Evolutionary conservation across 495 filamentous ascomycete genomes (phyloP).

Genomic region (Hyaloscypha variabilis): DNA sequence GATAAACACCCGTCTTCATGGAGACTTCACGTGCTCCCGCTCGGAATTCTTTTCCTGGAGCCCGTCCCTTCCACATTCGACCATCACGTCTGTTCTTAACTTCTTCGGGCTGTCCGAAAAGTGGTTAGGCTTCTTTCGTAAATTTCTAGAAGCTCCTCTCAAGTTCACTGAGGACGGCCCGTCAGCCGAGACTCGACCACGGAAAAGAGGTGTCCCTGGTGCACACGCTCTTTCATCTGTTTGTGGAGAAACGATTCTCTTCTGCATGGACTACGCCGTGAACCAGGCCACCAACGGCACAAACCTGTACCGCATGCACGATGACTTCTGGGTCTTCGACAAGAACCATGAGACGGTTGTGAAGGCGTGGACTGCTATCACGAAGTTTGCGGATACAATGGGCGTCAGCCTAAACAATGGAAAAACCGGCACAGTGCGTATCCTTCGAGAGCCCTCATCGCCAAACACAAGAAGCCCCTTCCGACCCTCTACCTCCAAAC

Average conservation of each 20-base stretch:
- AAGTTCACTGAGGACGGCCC: constrained; percentile 59
- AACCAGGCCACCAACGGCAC: constrained; percentile 58
- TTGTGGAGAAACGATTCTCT: constrained; percentile 63
- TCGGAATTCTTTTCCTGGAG: constrained; percentile 67
- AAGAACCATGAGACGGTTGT: constrained; percentile 50
- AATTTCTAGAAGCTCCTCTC: constrained; percentile 61
- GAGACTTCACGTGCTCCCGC: constrained; percentile 60
- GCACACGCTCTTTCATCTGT: constrained; percentile 61
- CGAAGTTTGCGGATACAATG: constrained; percentile 54
- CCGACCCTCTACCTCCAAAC: background rate
- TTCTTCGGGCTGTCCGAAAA: constrained; percentile 63
- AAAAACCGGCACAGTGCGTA: constrained; percentile 62
- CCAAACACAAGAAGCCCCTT: constrained; percentile 10
- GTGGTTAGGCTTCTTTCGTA: constrained; percentile 65
- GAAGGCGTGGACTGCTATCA: constrained; percentile 61
- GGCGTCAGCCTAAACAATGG: constrained; percentile 58
- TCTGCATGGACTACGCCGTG: constrained; percentile 67
- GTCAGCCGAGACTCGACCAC: constrained; percentile 37
- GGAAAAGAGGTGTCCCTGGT: constrained; percentile 60
- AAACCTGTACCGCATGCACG: constrained; percentile 63
- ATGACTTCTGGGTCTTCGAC: constrained; percentile 74
- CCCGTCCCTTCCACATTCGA: constrained; percentile 62
- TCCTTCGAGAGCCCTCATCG: constrained; percentile 24
- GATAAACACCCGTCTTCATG: constrained; percentile 57
- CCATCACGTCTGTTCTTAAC: constrained; percentile 53